A percentile compares a stretch with the other conserved stretches of the same genome.
Conservation (phyloP, 768 basidiomycete genomes). For the Boletus edulis region DNA sequence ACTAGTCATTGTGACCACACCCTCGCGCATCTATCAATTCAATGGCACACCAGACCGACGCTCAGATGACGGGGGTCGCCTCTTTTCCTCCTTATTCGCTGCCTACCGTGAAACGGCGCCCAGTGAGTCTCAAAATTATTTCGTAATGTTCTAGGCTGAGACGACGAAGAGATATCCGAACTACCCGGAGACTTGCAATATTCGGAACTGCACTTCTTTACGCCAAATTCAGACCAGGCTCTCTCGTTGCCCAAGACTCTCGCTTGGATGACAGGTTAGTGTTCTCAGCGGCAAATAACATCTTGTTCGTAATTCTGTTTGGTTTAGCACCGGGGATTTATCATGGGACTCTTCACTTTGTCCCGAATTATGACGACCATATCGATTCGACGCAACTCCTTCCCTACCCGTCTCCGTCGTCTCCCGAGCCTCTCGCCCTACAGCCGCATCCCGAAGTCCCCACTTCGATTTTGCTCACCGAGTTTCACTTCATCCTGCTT, state of each 20-base stretch:
- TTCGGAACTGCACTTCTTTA: slow-evolving; percentile 82
- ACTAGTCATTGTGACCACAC: slow-evolving; percentile 80
- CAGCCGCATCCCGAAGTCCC: slow-evolving; percentile 46
- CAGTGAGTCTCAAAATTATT: slow-evolving; percentile 51
- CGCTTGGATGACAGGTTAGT: slow-evolving; percentile 90
- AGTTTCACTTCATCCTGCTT: slow-evolving; percentile 88
- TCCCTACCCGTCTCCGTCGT: slow-evolving; percentile 59
- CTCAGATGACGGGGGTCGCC: slow-evolving; percentile 70
- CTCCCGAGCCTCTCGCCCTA: slow-evolving; percentile 24
- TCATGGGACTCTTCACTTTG: slow-evolving; percentile 74
- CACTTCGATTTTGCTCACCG: slow-evolving; percentile 77
- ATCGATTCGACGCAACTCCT: slow-evolving; percentile 77
- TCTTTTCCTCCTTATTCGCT: slow-evolving; percentile 74
- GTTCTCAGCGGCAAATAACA: not conserved
- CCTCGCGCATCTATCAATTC: slow-evolving; percentile 89
- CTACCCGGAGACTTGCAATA: slow-evolving; percentile 74
- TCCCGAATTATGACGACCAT: slow-evolving; percentile 65
- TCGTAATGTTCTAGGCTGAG: slow-evolving; percentile 17
- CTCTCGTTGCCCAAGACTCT: slow-evolving; percentile 67
- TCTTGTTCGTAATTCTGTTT: not conserved
- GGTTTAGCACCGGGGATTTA: slow-evolving; percentile 80
- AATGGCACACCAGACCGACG: slow-evolving; percentile 64
- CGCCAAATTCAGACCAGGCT: slow-evolving; percentile 66
- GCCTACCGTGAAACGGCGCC: slow-evolving; percentile 74
- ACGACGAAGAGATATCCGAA: slow-evolving; percentile 76